These are phyloP conservation scores for Ceriops zippeliana DNA, from an alignment of 345 rosid species.

Conservation along the genomic window DNA sequence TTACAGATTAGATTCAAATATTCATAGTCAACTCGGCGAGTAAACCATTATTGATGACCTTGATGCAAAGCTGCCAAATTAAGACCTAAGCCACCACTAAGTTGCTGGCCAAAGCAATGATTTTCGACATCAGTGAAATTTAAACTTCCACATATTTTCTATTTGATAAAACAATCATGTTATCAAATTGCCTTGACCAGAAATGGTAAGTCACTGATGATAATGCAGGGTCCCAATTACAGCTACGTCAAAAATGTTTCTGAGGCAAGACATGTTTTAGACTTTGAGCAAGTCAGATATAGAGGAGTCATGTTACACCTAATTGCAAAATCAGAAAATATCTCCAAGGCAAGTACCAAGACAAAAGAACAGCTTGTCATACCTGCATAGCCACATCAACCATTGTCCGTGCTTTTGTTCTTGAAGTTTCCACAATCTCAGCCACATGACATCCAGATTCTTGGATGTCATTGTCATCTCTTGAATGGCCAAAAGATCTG, in stretches of 20 bases:
- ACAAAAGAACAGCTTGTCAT: constrained; percentile 7
- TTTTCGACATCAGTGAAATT: no score
- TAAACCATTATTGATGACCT: no score
- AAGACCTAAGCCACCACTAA: no score
- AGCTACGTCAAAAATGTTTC: neutral
- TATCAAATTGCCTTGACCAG: no score
- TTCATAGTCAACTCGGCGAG: no score
- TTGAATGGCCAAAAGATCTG: constrained; percentile 36
- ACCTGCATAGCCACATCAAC: constrained; percentile 72
- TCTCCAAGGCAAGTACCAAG: constrained; percentile 5
- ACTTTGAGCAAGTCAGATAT: neutral
- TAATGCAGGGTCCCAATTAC: neutral
- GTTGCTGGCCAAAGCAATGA: no score
- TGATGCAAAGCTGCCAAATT: no score
- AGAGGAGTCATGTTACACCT: neutral
- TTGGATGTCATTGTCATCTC: constrained; percentile 43
- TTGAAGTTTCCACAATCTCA: constrained; percentile 71
- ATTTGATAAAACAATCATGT: no score
- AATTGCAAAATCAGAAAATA: neutral
- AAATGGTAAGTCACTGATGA: neutral
- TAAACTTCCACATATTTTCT: no score
- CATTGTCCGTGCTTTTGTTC: constrained; percentile 59
- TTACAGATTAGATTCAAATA: no score
- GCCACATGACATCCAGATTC: constrained; percentile 58
- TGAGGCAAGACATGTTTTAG: neutral